Percentiles rank a stretch among this genome's conserved stretches.
These are phyloP conservation scores for Parastagonospora avenae DNA, from an alignment of 2,329 filamentous ascomycete genomes.

Conservation along the genomic window DNA sequence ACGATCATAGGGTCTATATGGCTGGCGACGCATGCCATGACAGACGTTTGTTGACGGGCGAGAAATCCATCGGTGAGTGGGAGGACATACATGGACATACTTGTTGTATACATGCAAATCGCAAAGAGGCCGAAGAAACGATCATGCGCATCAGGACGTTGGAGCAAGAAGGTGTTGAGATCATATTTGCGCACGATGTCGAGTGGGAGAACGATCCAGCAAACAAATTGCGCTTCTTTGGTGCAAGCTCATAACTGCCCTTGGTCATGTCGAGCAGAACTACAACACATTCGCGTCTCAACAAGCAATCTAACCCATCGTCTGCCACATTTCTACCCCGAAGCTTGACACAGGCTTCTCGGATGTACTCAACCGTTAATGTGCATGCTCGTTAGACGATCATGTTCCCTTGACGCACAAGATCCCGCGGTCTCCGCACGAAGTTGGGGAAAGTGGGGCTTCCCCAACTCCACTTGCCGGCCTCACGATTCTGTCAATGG, in stretches of 20 bases:
- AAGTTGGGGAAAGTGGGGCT: conserved; percentile 16
- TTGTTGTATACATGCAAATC: conserved; percentile 60
- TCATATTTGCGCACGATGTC: conserved; percentile 59
- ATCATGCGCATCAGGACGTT: conserved; percentile 51
- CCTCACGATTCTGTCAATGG: not conserved
- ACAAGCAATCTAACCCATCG: too few relatives aligned
- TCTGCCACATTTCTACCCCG: too few relatives aligned
- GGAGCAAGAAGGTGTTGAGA: conserved; percentile 52
- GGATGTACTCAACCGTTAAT: too few relatives aligned
- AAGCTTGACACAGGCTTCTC: too few relatives aligned
- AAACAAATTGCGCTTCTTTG: conserved; percentile 36
- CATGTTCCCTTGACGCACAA: not conserved
- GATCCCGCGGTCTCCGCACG: conserved; percentile 9
- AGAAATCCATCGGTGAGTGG: conserved; percentile 60
- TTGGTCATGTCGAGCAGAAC: too few relatives aligned
- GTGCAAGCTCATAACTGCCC: too few relatives aligned
- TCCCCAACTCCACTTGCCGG: not conserved
- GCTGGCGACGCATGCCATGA: conserved; percentile 63
- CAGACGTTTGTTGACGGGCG: conserved; percentile 56
- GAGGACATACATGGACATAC: conserved; percentile 51
- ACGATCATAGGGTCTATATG: conserved; percentile 53
- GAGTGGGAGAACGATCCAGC: conserved; percentile 52
- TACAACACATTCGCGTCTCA: too few relatives aligned
- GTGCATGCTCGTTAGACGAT: not conserved
- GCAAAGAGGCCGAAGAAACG: conserved; percentile 51